Evolutionary conservation across 139 green algal genomes (phyloP).

Genomic region (Chlamydomonas sp.): DNA sequence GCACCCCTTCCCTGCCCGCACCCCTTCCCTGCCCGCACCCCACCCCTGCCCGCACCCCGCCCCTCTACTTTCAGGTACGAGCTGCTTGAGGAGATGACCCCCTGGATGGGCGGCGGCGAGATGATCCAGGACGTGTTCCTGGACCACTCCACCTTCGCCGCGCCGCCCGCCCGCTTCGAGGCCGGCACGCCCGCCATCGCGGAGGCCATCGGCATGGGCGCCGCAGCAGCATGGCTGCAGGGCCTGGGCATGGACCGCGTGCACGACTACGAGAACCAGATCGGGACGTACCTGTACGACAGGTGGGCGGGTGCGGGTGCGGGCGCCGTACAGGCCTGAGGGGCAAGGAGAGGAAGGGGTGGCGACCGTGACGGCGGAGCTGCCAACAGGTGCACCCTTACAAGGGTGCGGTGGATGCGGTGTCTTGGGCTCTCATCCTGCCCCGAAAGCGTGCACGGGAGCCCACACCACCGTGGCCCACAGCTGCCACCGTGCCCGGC

Average conservation of each 20-base stretch:
- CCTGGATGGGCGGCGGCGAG: conserved; percentile 97
- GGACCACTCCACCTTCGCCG: conserved; percentile 92
- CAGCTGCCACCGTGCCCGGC: too few relatives aligned
- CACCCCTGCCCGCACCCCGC: too few relatives aligned
- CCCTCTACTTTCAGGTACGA: conserved; percentile 57
- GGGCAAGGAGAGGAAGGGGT: too few relatives aligned
- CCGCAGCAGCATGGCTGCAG: conserved; percentile 74
- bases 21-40: too few relatives aligned
- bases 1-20: too few relatives aligned
- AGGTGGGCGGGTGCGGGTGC: not conserved
- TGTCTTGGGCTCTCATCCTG: too few relatives aligned
- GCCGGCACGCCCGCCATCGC: conserved; percentile 97
- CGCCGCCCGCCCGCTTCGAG: conserved; percentile 94
- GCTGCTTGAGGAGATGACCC: conserved; percentile 91
- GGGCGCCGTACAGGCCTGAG: not conserved
- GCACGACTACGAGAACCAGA: conserved; percentile 81
- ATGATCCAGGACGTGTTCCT: conserved; percentile 98
- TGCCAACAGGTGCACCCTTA: too few relatives aligned
- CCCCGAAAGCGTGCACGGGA: too few relatives aligned
- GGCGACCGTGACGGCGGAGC: too few relatives aligned
- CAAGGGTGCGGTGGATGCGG: too few relatives aligned
- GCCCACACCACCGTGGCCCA: too few relatives aligned
- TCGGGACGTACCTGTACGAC: conserved; percentile 62
- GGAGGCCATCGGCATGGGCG: conserved; percentile 78
- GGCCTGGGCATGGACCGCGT: conserved; percentile 82